Base-by-base conservation (phyloP, 2,329 filamentous ascomycete species). In the Penicillium nordicum region DNA sequence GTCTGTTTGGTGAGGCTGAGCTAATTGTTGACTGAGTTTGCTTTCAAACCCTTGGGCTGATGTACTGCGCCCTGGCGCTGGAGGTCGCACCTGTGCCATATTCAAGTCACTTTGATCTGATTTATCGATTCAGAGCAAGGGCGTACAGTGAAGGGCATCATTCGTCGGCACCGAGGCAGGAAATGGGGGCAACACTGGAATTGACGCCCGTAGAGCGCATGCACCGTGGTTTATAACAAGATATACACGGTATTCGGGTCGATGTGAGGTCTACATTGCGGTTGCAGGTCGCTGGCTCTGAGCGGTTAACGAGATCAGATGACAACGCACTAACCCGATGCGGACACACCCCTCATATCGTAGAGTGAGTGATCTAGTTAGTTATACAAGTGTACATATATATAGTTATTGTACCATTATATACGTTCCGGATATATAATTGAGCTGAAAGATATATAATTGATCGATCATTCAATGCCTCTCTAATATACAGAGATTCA, bases 21-120 rank as follows among this genome's bases (percentile, higher is more conserved):
- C 67, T 38, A 74, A 61, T 60, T 74, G 72, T 57, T 74, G 70
- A 55, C 69, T 74, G 36, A 74, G 64, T 47, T 70, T 71, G 65
- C 72, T 74, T 54, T 72, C 70, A 50, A 73, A 72, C n/a, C 45
- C 54, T 18, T 62, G 58, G 30, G 50, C 51, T 8, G 63, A 60
- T n/a, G 49, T 50, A 36, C 63, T 61, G 29, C 64, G 61, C 57
- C 60, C 59, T n/a, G 59, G 63, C 50, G 50, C 63, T 50, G 62
- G 49, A 44, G 63, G 62, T 40, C 60, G 61, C 37, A 61, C 53
- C 40, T 64, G 59, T 25, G 62, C 60, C 64, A 66, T 66, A 37
- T 60, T 43, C 50, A 41, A 29, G 49, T 59, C 21, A 54, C 57
- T 44, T 49, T 46, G 43, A 30, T 52, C 53, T 36, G 45, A 50